Base-by-base conservation (phyloP, 2,329 filamentous ascomycete species). In the Bipolaris gigantea region DNA sequence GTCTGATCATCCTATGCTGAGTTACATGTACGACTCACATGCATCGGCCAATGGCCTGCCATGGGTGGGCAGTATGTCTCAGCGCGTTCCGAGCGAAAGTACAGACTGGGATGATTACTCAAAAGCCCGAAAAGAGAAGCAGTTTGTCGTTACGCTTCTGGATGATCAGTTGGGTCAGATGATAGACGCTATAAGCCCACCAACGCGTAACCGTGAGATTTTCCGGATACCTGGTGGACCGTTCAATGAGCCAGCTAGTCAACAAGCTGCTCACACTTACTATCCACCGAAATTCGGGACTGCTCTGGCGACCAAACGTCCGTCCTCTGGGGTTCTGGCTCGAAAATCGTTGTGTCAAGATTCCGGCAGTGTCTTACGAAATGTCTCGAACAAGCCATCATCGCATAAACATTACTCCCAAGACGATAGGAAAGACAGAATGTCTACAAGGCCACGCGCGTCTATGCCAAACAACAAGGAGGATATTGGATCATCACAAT, bases 151-250 rank as follows among this genome's bases (percentile, higher is more conserved):
- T 36, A 60, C 62, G 10, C 45, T 69, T 35, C 52, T 60, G 35
- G 67, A 72, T 5, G 67, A 73, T 25, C 71, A 72, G 35, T 53
- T 71, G 18, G 68, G 64, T 4, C 61, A 66, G 25, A 54, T 70
- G 1, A 62, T 67, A 10, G 57, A 69, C 30, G 65, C 58, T 1
- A 60, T 65, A 19, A 69, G 65, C 42, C 66, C 65, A 16, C 59
- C 65, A 3, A 67, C 65, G 50, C 96, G 94, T 0, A 89, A 90
- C 46, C 90, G 83, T 27, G 45, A 56, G 30, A 19, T 48, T 33
- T 23, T 39, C 8, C 40, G 42, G 6, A 48, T 45, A 9, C 42
- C 49, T 2, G 27, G 21, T 19, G 23, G 16, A 13, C 55, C 55
- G 10, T 49, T 36, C 25, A 35, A 51, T 21, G 48, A 44, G 10